Base-by-base conservation (phyloP, 371 early-diverging fungal species). In the Apophysomyces trapeziformis region DNA sequence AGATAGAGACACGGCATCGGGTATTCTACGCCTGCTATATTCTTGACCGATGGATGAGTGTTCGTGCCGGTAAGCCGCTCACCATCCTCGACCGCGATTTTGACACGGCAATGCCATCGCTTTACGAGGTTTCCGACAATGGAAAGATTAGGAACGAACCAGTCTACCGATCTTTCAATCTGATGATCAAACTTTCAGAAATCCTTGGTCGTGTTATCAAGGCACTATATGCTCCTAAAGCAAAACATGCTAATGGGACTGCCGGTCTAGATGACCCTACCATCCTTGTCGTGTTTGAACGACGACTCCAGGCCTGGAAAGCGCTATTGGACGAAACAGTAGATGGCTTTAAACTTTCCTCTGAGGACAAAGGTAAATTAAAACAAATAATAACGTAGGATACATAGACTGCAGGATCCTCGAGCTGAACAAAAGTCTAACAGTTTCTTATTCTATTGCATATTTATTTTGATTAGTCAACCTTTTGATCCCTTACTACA, bases 1-100 rank as follows among this genome's bases (percentile, higher is more conserved):
- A 88, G 63, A 73, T 76, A 4, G 87, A 88, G 69, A 72, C 80
- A 3, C 73, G 87, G 11, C 82, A 82, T 58, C 78, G 88, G 14
- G 71, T 87, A 5, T 88, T 85, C 76, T 87, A 85, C 75, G 75
- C 76, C 7, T 83, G 82, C 43, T 86, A 84, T 60, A 56, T 87
- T 16, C 58, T 82, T 50, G 88, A 88, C 66, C 73, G 87, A 21
- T 74, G 78, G 71, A 47, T 81, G 14, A 58, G 78, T 21, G 73
- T 77, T 38, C 64, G 76, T 58, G 68, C 72, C 13, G 79, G 79
- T 26, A 75, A 77, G 46, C 81, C 81, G 9, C 45, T 78, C 18
- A 75, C 75, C 8, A 78, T 81, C 26, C 68, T 76, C 32, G 81
- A 81, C 35, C 60, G 74, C 43, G 76, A 81, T 57, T 76, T 72